phyloP scores from a whole-genome alignment of 805 yeast species.

The Wickerhamomyces subpelliculosus region DNA sequence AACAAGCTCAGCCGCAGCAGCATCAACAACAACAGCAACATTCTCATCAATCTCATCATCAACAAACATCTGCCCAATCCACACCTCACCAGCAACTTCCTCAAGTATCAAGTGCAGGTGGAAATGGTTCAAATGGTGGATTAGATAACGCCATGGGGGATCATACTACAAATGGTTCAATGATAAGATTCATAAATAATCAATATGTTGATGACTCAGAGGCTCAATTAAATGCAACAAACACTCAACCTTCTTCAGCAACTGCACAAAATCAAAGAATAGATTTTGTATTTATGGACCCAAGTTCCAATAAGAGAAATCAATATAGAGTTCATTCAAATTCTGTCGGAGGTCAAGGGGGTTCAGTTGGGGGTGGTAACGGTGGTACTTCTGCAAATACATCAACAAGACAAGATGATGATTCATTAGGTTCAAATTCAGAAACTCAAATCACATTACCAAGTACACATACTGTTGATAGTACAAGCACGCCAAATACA shows the following conservation, averaged over 20 bases:
- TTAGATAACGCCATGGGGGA: slow-evolving; percentile 15
- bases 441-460: slow-evolving; percentile 4
- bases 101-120: too few relatives aligned
- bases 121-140: slow-evolving; percentile 7
- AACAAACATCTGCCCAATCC: slow-evolving; percentile 1
- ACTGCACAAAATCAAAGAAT: slow-evolving; percentile 17
- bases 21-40: slow-evolving; percentile 5
- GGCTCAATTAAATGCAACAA: slow-evolving; percentile 9
- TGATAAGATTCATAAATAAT: slow-evolving; percentile 23
- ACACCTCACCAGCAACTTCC: slow-evolving; percentile 4
- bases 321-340: slow-evolving; percentile 16
- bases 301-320: slow-evolving; percentile 18
- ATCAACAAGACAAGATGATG: slow-evolving; percentile 9
- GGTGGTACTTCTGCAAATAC: neutral
- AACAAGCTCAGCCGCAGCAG: slow-evolving; percentile 4
- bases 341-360: slow-evolving; percentile 5
- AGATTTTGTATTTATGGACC: slow-evolving; percentile 24
- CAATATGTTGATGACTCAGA: slow-evolving; percentile 24
- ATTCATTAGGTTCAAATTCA: slow-evolving; percentile 16
- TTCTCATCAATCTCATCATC: slow-evolving; percentile 9
- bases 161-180: slow-evolving; percentile 13
- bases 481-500: too few relatives aligned
- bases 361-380: too few relatives aligned
- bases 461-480: too few relatives aligned
- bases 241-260: slow-evolving; percentile 8